Percentiles rank a stretch among this genome's conserved stretches.
phyloP scores from a whole-genome alignment of 768 basidiomycete genomes.

The Clitopilus passeckerianus region DNA sequence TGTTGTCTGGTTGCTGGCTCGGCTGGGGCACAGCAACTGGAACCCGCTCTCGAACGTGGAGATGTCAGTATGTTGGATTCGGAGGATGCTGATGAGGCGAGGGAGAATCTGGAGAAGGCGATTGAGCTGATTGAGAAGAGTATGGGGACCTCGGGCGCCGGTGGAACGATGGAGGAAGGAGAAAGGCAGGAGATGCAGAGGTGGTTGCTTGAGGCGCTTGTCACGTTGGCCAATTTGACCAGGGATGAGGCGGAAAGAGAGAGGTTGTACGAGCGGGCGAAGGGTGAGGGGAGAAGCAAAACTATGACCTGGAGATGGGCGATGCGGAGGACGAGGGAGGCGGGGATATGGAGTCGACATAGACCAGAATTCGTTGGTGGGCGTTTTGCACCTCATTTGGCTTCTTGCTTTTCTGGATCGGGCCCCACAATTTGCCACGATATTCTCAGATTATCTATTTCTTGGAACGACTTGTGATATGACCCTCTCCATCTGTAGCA shows the following conservation, averaged over 20 bases:
- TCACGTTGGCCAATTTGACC: constrained; percentile 58
- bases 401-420: neutral
- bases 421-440: neutral
- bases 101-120: constrained; percentile 44
- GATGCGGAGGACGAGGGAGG: constrained; percentile 14
- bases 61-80: constrained; percentile 30
- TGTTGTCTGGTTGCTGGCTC: constrained; percentile 55
- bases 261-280: constrained; percentile 46
- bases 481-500: neutral
- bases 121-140: constrained; percentile 37
- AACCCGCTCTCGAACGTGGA: constrained; percentile 44
- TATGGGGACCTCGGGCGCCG: constrained; percentile 13
- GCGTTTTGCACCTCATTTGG: neutral
- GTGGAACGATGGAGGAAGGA: constrained; percentile 10
- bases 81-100: constrained; percentile 51
- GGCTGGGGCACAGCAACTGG: constrained; percentile 50
- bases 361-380: neutral
- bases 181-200: constrained; percentile 21
- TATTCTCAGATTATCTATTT: neutral
- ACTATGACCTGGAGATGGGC: constrained; percentile 28
- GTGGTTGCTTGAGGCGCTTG: constrained; percentile 49
- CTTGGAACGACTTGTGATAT: neutral
- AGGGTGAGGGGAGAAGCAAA: constrained; percentile 36
- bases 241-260: constrained; percentile 41
- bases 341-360: constrained; percentile 5